These are phyloP conservation scores for Neurospora sp. DNA, from an alignment of 2,329 filamentous ascomycete species.

Conservation along the genomic window DNA sequence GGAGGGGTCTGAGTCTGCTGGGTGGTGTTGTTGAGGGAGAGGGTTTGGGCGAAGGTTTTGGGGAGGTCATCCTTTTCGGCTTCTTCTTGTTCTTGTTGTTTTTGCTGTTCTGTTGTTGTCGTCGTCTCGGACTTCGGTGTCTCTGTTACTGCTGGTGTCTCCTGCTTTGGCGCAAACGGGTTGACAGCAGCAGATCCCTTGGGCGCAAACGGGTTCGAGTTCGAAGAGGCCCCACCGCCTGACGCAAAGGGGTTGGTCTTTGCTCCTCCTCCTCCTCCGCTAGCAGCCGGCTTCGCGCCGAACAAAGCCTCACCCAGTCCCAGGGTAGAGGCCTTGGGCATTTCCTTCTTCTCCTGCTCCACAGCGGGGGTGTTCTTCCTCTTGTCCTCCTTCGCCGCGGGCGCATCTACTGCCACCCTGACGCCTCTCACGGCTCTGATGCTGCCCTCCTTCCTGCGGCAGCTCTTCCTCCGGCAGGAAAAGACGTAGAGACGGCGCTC, in stretches of 20 bases:
- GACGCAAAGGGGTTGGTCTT: slow-evolving; percentile 44
- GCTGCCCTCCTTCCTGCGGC: slow-evolving; percentile 73
- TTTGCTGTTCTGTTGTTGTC: not conserved
- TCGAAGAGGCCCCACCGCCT: not conserved
- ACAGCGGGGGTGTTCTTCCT: slow-evolving; percentile 23
- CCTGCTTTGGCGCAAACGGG: slow-evolving; percentile 43
- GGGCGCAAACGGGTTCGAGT: slow-evolving; percentile 18
- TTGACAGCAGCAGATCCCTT: slow-evolving; percentile 28
- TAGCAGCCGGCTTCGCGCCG: slow-evolving; percentile 44
- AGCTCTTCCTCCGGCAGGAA: slow-evolving; percentile 66
- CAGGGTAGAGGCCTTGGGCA: slow-evolving; percentile 23
- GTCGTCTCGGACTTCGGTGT: not conserved
- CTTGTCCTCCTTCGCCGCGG: slow-evolving; percentile 20
- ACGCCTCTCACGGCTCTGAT: slow-evolving; percentile 66
- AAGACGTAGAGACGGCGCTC: slow-evolving; percentile 84
- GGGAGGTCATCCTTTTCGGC: slow-evolving; percentile 30
- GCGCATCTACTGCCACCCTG: slow-evolving; percentile 38
- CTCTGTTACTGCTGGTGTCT: not conserved
- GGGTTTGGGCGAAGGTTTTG: slow-evolving; percentile 62
- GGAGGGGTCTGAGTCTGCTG: slow-evolving; percentile 13
- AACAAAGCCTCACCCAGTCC: slow-evolving; percentile 60
- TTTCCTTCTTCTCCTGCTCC: slow-evolving; percentile 20
- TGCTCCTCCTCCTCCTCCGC: slow-evolving; percentile 6
- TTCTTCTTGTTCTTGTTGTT: slow-evolving; percentile 18
- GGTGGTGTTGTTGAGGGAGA: slow-evolving; percentile 54